These are phyloP conservation scores for Omphalotus guepiniiformis DNA, from an alignment of 768 basidiomycete genomes.

Conservation along the genomic window DNA sequence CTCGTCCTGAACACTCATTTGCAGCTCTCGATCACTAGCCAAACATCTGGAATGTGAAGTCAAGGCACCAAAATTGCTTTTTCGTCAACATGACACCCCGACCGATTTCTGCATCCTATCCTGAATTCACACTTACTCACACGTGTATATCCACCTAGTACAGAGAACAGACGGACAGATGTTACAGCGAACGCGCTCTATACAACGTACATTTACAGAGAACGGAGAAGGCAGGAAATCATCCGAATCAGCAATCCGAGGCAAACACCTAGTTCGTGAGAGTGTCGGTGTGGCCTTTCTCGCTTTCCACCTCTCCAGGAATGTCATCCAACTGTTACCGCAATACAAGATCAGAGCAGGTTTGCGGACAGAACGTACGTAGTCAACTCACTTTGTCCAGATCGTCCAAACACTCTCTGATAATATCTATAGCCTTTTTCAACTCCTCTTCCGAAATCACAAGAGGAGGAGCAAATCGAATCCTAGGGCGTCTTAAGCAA, in stretches of 20 bases:
- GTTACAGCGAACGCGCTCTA: too few species aligned
- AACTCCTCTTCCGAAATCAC: conserved; percentile 91
- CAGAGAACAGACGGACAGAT: too few species aligned
- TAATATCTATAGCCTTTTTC: conserved; percentile 65
- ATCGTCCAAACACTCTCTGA: conserved; percentile 73
- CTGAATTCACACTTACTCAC: too few species aligned
- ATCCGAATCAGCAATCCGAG: conserved; percentile 12
- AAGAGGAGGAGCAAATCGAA: conserved; percentile 94
- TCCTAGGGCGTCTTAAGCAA: conserved; percentile 39
- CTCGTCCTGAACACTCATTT: too few species aligned
- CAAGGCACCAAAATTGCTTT: too few species aligned
- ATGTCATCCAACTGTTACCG: conserved; percentile 38
- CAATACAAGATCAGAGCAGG: conserved; percentile 5
- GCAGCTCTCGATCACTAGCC: too few species aligned
- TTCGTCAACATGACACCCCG: too few species aligned
- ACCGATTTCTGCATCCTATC: too few species aligned
- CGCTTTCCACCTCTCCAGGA: conserved; percentile 59
- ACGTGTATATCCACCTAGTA: too few species aligned
- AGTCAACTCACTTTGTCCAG: conserved; percentile 62
- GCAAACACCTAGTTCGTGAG: conserved; percentile 23
- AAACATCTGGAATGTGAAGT: too few species aligned
- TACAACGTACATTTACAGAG: neutral
- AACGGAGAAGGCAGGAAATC: neutral
- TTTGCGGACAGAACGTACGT: neutral
- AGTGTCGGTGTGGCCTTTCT: conserved; percentile 46